phyloP scores from a whole-genome alignment of 805 yeast genomes.

The Phaffomyces antillensis region DNA sequence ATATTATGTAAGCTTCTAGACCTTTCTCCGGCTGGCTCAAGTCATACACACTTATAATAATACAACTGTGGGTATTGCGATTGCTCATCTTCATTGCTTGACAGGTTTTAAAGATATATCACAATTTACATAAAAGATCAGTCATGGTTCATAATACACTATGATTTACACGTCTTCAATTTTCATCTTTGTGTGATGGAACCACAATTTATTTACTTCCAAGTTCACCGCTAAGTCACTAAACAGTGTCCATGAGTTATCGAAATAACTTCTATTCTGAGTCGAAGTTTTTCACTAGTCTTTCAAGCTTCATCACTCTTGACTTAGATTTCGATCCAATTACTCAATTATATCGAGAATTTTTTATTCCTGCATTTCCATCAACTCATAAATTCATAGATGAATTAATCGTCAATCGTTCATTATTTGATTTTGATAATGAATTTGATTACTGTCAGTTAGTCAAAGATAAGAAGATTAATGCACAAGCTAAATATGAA shows the following conservation, averaged over 20 bases:
- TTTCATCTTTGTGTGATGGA: no score
- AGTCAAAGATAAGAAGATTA: not conserved
- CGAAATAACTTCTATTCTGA: not conserved
- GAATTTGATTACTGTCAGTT: slow-evolving; percentile 2
- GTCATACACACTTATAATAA: no score
- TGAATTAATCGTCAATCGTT: slow-evolving; percentile 1
- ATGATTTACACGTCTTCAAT: no score
- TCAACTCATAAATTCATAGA: slow-evolving; percentile 3
- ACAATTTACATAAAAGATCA: no score
- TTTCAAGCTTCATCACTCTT: slow-evolving; percentile 1
- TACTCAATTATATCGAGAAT: not conserved
- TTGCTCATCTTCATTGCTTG: no score
- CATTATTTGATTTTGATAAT: not conserved
- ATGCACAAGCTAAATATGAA: not conserved
- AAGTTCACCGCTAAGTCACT: not conserved
- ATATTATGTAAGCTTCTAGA: no score
- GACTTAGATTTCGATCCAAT: slow-evolving; percentile 6
- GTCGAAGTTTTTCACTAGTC: not conserved
- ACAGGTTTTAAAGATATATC: no score
- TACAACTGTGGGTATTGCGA: no score
- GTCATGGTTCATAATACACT: no score
- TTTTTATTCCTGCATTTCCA: slow-evolving; percentile 4
- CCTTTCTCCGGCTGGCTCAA: no score
- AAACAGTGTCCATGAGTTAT: not conserved
- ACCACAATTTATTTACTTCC: no score